Percentiles rank a stretch among this genome's conserved stretches.
Evolutionary conservation across 495 filamentous ascomycete genomes (phyloP).

Genomic region (Parmelia sp.): DNA sequence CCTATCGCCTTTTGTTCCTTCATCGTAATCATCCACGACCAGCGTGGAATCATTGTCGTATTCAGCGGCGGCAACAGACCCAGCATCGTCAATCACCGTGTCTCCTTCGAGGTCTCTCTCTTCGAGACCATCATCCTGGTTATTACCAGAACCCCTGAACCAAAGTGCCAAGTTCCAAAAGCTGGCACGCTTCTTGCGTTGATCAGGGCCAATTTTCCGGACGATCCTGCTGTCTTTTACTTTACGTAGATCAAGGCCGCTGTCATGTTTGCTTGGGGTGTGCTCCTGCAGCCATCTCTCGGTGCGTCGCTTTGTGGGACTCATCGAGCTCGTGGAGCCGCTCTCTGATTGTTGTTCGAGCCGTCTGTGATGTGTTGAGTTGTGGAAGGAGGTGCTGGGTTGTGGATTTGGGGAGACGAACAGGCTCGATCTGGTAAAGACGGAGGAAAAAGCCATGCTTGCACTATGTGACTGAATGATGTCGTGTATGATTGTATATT

Average conservation of each 20-base stretch:
- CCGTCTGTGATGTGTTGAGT: neutral
- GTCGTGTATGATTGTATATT: neutral
- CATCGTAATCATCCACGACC: neutral
- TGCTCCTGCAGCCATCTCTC: slow-evolving; percentile 14
- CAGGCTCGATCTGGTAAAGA: neutral
- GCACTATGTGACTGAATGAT: neutral
- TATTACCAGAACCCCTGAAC: slow-evolving; percentile 2
- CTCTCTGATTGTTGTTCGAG: slow-evolving; percentile 14
- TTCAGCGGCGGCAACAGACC: neutral
- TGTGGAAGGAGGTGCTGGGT: neutral
- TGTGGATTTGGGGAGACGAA: neutral
- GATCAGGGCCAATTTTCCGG: slow-evolving; percentile 5
- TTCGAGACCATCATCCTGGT: slow-evolving; percentile 1
- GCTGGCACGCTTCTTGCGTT: slow-evolving; percentile 17
- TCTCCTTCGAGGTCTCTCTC: slow-evolving; percentile 16
- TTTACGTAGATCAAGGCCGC: slow-evolving; percentile 6
- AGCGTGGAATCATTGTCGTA: slow-evolving; percentile 12
- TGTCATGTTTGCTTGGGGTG: neutral
- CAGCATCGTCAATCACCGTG: slow-evolving; percentile 15
- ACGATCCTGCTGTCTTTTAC: slow-evolving; percentile 19
- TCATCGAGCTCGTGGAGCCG: slow-evolving; percentile 9
- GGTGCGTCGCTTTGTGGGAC: slow-evolving; percentile 18
- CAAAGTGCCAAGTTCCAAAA: slow-evolving; percentile 18
- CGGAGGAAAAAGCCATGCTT: slow-evolving; percentile 3
- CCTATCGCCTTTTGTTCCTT: neutral